phyloP scores from a whole-genome alignment of 179 eudicot species.

The Spergularia azorica region DNA sequence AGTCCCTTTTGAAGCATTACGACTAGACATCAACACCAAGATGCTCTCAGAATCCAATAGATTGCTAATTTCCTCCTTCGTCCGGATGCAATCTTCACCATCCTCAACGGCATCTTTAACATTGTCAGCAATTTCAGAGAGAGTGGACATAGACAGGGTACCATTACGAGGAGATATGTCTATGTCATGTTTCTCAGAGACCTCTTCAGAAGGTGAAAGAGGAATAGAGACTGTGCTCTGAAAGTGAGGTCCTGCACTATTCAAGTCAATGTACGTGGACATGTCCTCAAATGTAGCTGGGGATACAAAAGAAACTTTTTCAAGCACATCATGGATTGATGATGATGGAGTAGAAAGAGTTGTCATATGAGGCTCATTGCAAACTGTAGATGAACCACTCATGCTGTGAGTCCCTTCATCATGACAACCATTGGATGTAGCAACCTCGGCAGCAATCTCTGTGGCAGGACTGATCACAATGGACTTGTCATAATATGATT shows the following conservation, averaged over 20 bases:
- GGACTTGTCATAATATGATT: slow-evolving; percentile 12
- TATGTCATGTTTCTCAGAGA: slow-evolving; percentile 24
- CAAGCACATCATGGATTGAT: slow-evolving; percentile 49
- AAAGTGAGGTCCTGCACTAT: slow-evolving; percentile 34
- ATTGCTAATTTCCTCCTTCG: slow-evolving; percentile 52
- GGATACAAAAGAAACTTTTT: slow-evolving; percentile 48
- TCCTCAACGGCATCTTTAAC: slow-evolving; percentile 32
- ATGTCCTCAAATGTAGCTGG: slow-evolving; percentile 41
- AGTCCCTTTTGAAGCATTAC: slow-evolving; percentile 67
- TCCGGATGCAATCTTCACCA: slow-evolving; percentile 41
- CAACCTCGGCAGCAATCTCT: slow-evolving; percentile 6
- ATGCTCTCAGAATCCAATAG: slow-evolving; percentile 89
- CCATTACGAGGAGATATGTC: slow-evolving; percentile 34
- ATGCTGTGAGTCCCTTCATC: slow-evolving; percentile 32
- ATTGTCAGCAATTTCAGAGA: slow-evolving; percentile 28
- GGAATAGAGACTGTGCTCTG: slow-evolving; percentile 28
- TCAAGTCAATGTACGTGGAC: slow-evolving; percentile 37
- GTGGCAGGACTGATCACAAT: background rate
- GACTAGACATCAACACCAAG: slow-evolving; percentile 77
- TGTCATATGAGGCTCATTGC: slow-evolving; percentile 48
- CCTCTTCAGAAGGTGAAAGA: slow-evolving; percentile 34
- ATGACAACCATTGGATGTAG: slow-evolving; percentile 40
- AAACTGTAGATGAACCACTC: slow-evolving; percentile 32
- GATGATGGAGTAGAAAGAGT: slow-evolving; percentile 46
- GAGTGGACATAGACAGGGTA: slow-evolving; percentile 17